Evolutionary conservation across 345 rosid species (phyloP), one percentile per base, ranked within the genome.

Genomic region (Euphorbia peplus): DNA sequence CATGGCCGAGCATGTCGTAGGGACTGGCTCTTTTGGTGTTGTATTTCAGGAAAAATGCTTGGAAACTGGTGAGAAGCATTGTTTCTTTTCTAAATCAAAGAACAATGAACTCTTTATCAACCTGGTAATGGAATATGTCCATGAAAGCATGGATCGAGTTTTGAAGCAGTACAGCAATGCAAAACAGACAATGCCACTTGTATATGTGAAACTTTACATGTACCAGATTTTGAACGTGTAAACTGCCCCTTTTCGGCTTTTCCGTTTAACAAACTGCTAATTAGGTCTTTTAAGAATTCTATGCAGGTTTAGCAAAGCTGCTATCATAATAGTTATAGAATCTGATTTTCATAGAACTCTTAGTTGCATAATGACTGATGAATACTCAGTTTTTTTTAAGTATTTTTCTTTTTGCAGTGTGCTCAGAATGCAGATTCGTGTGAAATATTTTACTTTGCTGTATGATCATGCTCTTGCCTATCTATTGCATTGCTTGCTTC

Each of bases 21-120:
- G 97, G 39, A 86, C 87, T 47, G 97, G 97, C 25, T 88, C 97
- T 1, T 90, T 90, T 69, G 97, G 97, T 22, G 81, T 90, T 29
- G 97, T 90, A 50, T 90, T 90, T 77, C 96, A 90, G 90, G 97
- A 92, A 8, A 91, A 88, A 60, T 91, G 97, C 81, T 80, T 91
- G 77, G 97, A 91, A 80, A 80, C 91, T 25, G 92, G 95, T 53
- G 97, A 88, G 78, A 88, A 88, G 80, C 97, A 91, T 76, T 91
- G 95, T 52, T 91, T 91, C 90, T 91, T 88, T 76, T 91, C 97
- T 0, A 88, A 92, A 0, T 88, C 97, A 24, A 83, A 85, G 58
- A 88, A 86, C 74, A 82, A 91, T 48, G 97, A 91, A 69, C 95
- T 91, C 35, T 91, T 91, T 60, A 83, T 91, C 19, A 91, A 91